A percentile compares a stretch with the other conserved stretches of the same genome.
Conservation (phyloP, 768 basidiomycete species). For the Rhizopogon vesiculosus region DNA sequence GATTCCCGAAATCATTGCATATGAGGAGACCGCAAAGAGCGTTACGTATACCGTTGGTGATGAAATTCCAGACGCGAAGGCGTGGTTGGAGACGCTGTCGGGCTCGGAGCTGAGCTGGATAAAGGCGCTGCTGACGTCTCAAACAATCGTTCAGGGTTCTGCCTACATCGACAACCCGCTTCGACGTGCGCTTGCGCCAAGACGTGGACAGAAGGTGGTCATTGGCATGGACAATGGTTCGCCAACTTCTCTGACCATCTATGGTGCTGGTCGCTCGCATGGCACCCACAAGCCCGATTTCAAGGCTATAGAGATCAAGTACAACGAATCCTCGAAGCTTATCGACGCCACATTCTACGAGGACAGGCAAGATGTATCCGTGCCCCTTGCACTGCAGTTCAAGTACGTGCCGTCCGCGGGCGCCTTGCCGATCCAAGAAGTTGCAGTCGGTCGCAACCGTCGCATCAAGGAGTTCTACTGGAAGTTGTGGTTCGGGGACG, state of each 20-base stretch:
- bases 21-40: conserved; percentile 36
- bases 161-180: conserved; percentile 88
- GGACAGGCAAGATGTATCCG: conserved; percentile 69
- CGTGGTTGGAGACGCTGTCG: conserved; percentile 83
- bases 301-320: conserved; percentile 79
- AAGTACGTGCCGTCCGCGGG: conserved; percentile 84
- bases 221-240: conserved; percentile 42
- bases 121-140: conserved; percentile 74
- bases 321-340: conserved; percentile 40
- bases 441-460: conserved; percentile 75
- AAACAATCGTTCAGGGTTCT: conserved; percentile 82
- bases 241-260: conserved; percentile 59
- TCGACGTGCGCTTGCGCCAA: conserved; percentile 80
- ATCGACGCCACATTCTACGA: conserved; percentile 80
- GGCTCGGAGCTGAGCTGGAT: conserved; percentile 85
- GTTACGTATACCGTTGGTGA: conserved; percentile 49
- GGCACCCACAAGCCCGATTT: conserved; percentile 69
- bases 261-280: conserved; percentile 76
- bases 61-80: conserved; percentile 51
- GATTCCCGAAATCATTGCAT: conserved; percentile 37
- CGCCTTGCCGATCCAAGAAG: conserved; percentile 90
- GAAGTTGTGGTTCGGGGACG: conserved; percentile 95
- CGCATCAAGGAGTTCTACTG: conserved; percentile 98
- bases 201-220: conserved; percentile 72
- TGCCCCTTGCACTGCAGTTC: conserved; percentile 82